Conservation (phyloP, 2,329 filamentous ascomycete species). For the Conoideocrella luteorostrata region DNA sequence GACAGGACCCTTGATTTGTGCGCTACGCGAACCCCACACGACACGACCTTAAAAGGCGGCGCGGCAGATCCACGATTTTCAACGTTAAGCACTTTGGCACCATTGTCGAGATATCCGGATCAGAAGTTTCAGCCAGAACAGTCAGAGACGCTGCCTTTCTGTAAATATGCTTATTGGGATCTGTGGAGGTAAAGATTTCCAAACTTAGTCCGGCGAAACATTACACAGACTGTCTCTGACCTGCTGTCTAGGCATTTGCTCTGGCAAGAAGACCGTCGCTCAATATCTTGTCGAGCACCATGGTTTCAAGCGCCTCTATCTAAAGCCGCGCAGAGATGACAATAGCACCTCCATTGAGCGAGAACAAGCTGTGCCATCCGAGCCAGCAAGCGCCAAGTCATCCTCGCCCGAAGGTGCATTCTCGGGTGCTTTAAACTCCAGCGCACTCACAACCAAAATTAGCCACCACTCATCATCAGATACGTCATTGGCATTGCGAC, state of each 20-base stretch:
- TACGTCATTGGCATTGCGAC: conserved; percentile 19
- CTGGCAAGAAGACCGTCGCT: conserved; percentile 85
- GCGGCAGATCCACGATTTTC: neutral
- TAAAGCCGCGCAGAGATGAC: conserved; percentile 29
- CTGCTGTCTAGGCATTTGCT: conserved; percentile 66
- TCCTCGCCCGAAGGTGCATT: conserved; percentile 14
- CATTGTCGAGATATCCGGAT: too few species aligned
- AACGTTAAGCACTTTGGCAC: conserved; percentile 1
- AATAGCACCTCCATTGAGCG: neutral
- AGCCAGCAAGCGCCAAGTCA: conserved; percentile 9
- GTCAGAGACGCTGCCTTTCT: too few species aligned
- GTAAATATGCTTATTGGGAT: conserved; percentile 66
- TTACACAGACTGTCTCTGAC: conserved; percentile 9
- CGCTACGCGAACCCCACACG: conserved; percentile 10
- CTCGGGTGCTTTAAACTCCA: conserved; percentile 18
- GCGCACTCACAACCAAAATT: conserved; percentile 21
- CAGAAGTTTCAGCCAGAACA: too few species aligned
- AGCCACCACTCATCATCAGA: conserved; percentile 18
- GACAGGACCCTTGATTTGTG: neutral
- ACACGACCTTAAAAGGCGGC: conserved; percentile 1
- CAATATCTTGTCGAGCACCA: conserved; percentile 81
- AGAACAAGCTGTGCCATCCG: neutral
- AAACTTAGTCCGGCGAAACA: conserved; percentile 1
- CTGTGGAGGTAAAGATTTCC: conserved; percentile 54
- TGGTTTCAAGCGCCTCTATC: conserved; percentile 67